Evolutionary conservation across 352 stramenopile genomes (phyloP).

Genomic region (Phytophthora vignae): DNA sequence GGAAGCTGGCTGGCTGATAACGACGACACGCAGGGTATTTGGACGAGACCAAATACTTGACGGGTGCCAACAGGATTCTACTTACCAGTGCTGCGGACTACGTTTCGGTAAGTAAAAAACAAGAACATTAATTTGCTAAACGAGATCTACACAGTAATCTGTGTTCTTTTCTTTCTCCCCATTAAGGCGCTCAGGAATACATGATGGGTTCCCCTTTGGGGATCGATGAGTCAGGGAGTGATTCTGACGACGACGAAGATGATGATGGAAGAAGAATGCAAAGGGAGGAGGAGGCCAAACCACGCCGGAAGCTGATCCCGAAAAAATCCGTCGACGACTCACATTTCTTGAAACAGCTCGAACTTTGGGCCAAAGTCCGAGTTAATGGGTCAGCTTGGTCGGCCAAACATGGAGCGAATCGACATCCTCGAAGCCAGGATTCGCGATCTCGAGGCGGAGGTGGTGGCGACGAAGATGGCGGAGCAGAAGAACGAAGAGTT

Average conservation of each 20-base stretch:
- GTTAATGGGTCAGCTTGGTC: conserved; percentile 10
- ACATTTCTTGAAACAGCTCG: conserved; percentile 9
- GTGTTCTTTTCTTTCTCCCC: neutral
- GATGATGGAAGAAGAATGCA: too few species aligned
- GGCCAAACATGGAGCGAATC: conserved; percentile 9
- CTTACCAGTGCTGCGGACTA: conserved; percentile 6
- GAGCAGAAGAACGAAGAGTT: neutral
- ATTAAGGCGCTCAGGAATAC: conserved; percentile 15
- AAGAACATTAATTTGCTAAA: neutral
- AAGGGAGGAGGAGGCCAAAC: neutral
- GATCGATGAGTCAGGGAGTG: neutral
- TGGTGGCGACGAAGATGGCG: neutral
- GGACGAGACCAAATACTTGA: conserved; percentile 18
- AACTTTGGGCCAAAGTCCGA: conserved; percentile 10
- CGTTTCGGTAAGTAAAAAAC: conserved; percentile 5
- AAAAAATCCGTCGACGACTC: conserved; percentile 10
- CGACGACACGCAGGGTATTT: conserved; percentile 2
- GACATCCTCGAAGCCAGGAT: conserved; percentile 4
- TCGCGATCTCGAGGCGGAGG: neutral
- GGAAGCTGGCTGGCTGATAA: neutral
- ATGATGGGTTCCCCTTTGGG: conserved; percentile 1
- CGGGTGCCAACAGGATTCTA: conserved; percentile 13
- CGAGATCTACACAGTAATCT: neutral
- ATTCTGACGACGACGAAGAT: neutral
- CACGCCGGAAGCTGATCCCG: neutral